phyloP scores from a whole-genome alignment of 148 eudicot species.

The Persicaria maculosa region DNA sequence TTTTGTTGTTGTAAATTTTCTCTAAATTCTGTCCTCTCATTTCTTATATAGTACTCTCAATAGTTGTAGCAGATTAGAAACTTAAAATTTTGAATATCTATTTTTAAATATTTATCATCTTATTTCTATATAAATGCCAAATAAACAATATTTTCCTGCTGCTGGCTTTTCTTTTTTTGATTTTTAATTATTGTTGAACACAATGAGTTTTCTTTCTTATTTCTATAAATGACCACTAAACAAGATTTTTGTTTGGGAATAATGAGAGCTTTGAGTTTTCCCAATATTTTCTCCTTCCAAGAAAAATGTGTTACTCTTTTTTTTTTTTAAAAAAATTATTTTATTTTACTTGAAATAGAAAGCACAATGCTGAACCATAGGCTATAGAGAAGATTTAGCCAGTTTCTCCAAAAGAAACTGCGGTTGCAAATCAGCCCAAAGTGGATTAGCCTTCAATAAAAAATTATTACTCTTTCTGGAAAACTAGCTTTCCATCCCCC shows the following conservation, averaged over 20 bases:
- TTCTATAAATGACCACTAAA: not conserved
- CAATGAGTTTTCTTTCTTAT: not conserved
- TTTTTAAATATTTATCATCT: not conserved
- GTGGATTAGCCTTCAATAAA: not conserved
- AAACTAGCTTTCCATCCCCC: not conserved
- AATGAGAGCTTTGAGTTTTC: not conserved
- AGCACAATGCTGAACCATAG: slow-evolving; percentile 8
- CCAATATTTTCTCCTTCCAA: not conserved
- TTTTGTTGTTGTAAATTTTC: not conserved
- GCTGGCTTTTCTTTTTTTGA: too few species aligned
- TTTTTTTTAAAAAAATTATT: not conserved
- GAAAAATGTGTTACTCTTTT: too few species aligned
- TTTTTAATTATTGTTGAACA: too few species aligned
- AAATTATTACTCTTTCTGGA: not conserved
- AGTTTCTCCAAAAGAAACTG: not conserved
- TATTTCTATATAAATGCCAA: not conserved
- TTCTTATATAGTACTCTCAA: not conserved
- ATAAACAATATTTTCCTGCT: not conserved
- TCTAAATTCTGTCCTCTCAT: not conserved
- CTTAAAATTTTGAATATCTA: not conserved
- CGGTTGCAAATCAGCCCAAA: slow-evolving; percentile 3
- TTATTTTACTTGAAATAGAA: slow-evolving; percentile 10
- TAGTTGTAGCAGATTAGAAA: not conserved
- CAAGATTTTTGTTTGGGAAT: not conserved
- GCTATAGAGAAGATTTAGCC: slow-evolving; percentile 12